These are phyloP conservation scores for Mollisiaceae sp. DNA, from an alignment of 2,329 filamentous ascomycete genomes.

Conservation along the genomic window DNA sequence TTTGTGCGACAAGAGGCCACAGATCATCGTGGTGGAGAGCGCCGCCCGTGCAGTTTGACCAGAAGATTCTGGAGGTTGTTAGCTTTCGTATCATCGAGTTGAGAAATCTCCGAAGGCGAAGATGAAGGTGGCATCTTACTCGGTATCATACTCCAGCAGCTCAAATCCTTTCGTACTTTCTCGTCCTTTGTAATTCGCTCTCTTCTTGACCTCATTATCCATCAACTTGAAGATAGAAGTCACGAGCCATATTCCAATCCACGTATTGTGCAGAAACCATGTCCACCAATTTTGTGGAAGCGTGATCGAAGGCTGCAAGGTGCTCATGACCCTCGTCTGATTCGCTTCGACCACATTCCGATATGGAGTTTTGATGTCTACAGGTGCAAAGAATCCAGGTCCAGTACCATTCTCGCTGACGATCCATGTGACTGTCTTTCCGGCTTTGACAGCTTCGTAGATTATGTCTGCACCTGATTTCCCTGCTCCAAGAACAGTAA, in stretches of 20 bases:
- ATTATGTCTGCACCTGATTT: conserved; percentile 48
- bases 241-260: conserved; percentile 33
- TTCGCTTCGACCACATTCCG: conserved; percentile 36
- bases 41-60: conserved; percentile 39
- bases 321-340: conserved; percentile 22
- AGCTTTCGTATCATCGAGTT: neutral
- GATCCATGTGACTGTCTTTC: conserved; percentile 45
- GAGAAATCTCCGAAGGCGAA: neutral
- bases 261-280: conserved; percentile 26
- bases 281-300: conserved; percentile 28
- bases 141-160: conserved; percentile 35
- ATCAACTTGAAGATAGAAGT: conserved; percentile 15
- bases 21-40: conserved; percentile 39
- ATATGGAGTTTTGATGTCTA: conserved; percentile 38
- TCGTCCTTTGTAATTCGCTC: conserved; percentile 35
- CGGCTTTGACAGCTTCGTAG: conserved; percentile 43
- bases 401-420: conserved; percentile 42
- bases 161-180: conserved; percentile 36
- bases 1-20: conserved; percentile 36
- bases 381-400: conserved; percentile 40
- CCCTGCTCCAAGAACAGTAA: conserved; percentile 44
- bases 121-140: conserved; percentile 28
- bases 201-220: conserved; percentile 34
- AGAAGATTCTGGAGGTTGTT: conserved; percentile 33
- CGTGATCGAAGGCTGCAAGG: conserved; percentile 24